Evolutionary conservation across 2,329 filamentous ascomycete species (phyloP), one percentile per base, ranked within the genome.

Genomic region (Ophiostoma himal-ulmi): DNA sequence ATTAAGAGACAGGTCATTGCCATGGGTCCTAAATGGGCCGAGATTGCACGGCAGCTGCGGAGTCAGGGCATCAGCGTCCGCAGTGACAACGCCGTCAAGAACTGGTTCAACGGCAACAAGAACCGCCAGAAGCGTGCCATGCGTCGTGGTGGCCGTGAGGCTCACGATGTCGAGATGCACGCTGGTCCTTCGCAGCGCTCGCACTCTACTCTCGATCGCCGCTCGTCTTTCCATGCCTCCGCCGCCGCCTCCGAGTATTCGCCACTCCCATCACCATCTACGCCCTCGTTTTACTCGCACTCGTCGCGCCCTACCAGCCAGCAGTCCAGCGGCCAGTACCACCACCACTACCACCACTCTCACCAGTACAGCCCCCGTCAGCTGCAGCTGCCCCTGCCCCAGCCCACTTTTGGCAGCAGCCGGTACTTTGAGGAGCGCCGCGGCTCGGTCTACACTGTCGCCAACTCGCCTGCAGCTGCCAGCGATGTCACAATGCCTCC

Each of bases 51-150:
- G 74, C 85, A 88, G 65, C 85, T 97, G 26, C 86, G 48, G 6
- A 20, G 13, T 2, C 10, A 26, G 3, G 37, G 34, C 39, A 54
- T 66, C 39, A 20, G 90, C 70, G 93, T 93, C 74, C 90, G 94
- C 77, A 96, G 93, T 79, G 94, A 97, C 82, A 97, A 97, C 77
- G 91, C 92, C 37, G 92, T 97, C 73, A 97, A 97, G 86, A 97
- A 97, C 80, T 97, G 93, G 93, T 97, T 92, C 92, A 97, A 97
- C 78, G 93, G 94, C 68, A 92, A 90, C 78, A 91, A 94, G 85
- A 97, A 97, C 81, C 88, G 93, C 76, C 85, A 90, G 76, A 85
- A 83, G 76, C 82, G 88, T 74, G 78, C 83, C 69, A 78, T 81
- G 73, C 79, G 82, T 52, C 78, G 78, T 5, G 20, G 52, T 26